These are phyloP conservation scores for Russula ochroleuca DNA, from an alignment of 768 basidiomycete species.

Conservation along the genomic window DNA sequence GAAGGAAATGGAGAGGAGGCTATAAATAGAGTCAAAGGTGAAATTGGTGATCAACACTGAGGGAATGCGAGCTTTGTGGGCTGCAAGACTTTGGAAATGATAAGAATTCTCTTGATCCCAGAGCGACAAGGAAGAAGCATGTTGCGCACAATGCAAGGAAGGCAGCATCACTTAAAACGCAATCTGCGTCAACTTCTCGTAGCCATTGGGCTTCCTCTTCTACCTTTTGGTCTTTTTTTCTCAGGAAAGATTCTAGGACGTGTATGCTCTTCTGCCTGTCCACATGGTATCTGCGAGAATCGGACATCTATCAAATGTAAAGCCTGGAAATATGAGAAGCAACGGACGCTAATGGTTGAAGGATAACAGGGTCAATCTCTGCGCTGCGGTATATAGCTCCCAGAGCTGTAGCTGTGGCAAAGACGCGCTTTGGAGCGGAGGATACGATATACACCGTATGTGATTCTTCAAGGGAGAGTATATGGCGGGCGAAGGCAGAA, in stretches of 20 bases:
- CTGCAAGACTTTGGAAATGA: conserved; percentile 52
- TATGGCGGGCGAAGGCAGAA: conserved; percentile 61
- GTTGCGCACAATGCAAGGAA: conserved; percentile 66
- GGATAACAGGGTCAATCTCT: conserved; percentile 74
- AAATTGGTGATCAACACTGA: conserved; percentile 77
- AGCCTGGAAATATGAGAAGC: background rate
- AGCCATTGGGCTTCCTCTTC: conserved; percentile 59
- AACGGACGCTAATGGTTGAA: conserved; percentile 72
- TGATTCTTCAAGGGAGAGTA: conserved; percentile 45
- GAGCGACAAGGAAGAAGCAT: background rate
- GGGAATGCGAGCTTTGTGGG: conserved; percentile 58
- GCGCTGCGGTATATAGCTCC: conserved; percentile 68
- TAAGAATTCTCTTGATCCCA: background rate
- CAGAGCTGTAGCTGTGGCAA: conserved; percentile 54
- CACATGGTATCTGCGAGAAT: conserved; percentile 54
- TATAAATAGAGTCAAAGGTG: conserved; percentile 80
- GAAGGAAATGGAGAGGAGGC: conserved; percentile 60
- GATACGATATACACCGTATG: conserved; percentile 63
- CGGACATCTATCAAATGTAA: conserved; percentile 12
- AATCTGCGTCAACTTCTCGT: conserved; percentile 44
- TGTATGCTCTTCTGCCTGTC: conserved; percentile 67
- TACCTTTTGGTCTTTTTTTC: conserved; percentile 50
- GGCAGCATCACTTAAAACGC: conserved; percentile 72
- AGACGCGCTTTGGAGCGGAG: conserved; percentile 69
- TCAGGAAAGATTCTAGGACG: conserved; percentile 55